Evolutionary conservation across 202 grass and related monocot genomes (phyloP).

Genomic region (Sporobolus alterniflorus): DNA sequence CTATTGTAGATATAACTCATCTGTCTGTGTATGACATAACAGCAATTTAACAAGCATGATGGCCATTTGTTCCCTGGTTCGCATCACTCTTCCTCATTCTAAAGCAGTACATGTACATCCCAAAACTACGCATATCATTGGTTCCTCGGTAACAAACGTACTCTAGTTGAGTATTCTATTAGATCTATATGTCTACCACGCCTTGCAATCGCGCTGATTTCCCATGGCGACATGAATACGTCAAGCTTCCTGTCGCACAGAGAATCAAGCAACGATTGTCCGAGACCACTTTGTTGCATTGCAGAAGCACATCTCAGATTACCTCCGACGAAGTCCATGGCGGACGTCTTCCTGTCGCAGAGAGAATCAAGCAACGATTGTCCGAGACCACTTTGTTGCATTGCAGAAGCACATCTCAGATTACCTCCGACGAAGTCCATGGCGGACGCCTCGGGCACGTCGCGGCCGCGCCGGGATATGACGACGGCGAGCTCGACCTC

Average conservation of each 20-base stretch:
- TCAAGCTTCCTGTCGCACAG: not conserved
- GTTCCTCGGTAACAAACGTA: not conserved
- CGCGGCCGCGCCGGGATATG: constrained; percentile 72
- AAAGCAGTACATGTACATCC: constrained; percentile 7
- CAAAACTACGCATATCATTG: not conserved
- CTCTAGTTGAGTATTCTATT: not conserved
- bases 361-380: not conserved
- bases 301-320: constrained; percentile 1
- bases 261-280: not conserved
- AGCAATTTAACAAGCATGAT: not conserved
- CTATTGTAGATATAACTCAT: not conserved
- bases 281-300: not conserved
- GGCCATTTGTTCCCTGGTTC: not conserved
- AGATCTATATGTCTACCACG: not conserved
- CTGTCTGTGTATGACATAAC: not conserved
- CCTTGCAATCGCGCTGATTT: not conserved
- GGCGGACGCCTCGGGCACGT: constrained; percentile 63
- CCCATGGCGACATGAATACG: not conserved
- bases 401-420: not conserved
- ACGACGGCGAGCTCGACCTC: constrained; percentile 98
- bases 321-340: constrained; percentile 54
- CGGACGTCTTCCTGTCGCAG: not conserved
- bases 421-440: constrained; percentile 76
- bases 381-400: not conserved
- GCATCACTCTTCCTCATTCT: not conserved